phyloP scores from a whole-genome alignment of 2,329 filamentous ascomycete species.

The Chaetomiaceae sp. region DNA sequence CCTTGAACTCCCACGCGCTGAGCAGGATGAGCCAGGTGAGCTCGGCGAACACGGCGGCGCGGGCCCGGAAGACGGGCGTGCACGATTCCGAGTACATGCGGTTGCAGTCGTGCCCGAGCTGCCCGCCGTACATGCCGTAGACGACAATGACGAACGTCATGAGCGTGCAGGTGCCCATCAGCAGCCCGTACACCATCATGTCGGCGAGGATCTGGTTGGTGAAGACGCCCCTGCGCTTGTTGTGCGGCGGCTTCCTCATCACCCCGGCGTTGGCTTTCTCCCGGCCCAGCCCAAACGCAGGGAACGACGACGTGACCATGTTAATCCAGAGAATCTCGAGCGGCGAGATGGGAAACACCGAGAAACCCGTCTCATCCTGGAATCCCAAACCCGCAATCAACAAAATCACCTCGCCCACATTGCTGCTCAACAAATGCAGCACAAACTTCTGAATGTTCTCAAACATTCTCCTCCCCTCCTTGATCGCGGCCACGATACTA shows the following conservation, averaged over 20 bases:
- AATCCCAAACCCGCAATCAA: slow-evolving; percentile 78
- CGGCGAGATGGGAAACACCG: slow-evolving; percentile 80
- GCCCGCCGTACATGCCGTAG: slow-evolving; percentile 51
- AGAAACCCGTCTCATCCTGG: slow-evolving; percentile 65
- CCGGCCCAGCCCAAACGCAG: slow-evolving; percentile 82
- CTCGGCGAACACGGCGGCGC: slow-evolving; percentile 68
- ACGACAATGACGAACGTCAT: slow-evolving; percentile 62
- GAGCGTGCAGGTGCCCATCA: slow-evolving; percentile 68
- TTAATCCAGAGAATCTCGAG: slow-evolving; percentile 93
- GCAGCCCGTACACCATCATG: slow-evolving; percentile 73
- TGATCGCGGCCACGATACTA: slow-evolving; percentile 76
- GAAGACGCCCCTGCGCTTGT: slow-evolving; percentile 65
- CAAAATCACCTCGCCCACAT: slow-evolving; percentile 78
- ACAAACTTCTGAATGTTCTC: slow-evolving; percentile 89
- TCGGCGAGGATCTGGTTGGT: slow-evolving; percentile 73
- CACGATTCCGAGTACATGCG: slow-evolving; percentile 52
- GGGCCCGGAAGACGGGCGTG: slow-evolving; percentile 61
- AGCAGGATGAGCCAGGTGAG: slow-evolving; percentile 71
- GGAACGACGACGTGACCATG: slow-evolving; percentile 83
- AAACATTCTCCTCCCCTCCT: slow-evolving; percentile 79
- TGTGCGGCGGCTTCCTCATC: slow-evolving; percentile 74
- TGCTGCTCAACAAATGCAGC: slow-evolving; percentile 72
- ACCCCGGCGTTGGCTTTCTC: slow-evolving; percentile 72
- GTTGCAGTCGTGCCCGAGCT: slow-evolving; percentile 62
- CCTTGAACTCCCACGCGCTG: slow-evolving; percentile 74